A percentile compares a stretch with the other conserved stretches of the same genome.
These are phyloP conservation scores for Bacterosira constricta DNA, from an alignment of 108 stramenopile genomes.

Conservation along the genomic window DNA sequence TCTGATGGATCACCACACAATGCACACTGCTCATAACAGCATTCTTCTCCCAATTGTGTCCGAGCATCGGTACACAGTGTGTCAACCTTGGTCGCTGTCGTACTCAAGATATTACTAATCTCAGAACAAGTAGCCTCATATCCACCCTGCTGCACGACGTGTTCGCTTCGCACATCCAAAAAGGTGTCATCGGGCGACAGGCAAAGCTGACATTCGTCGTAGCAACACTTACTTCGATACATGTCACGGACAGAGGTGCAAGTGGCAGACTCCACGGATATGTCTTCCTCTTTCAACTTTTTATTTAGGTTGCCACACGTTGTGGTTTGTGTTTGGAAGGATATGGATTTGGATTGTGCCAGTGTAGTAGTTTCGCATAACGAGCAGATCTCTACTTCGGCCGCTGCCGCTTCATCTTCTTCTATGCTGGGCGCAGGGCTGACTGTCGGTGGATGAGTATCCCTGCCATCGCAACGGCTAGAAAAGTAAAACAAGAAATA, in stretches of 20 bases:
- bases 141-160: slow-evolving; percentile 19
- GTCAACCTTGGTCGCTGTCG: not conserved
- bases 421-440: slow-evolving; percentile 11
- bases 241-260: slow-evolving; percentile 11
- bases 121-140: slow-evolving; percentile 32
- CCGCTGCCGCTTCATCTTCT: not conserved
- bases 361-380: slow-evolving; percentile 3
- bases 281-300: not conserved
- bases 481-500: not conserved
- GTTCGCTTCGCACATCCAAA: slow-evolving; percentile 13
- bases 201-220: slow-evolving; percentile 25
- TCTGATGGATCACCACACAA: slow-evolving; percentile 7
- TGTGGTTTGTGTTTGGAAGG: slow-evolving; percentile 11
- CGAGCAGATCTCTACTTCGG: slow-evolving; percentile 5
- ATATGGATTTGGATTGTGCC: not conserved
- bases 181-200: not conserved
- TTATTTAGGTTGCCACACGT: slow-evolving; percentile 19
- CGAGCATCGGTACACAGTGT: slow-evolving; percentile 27
- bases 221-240: slow-evolving; percentile 18
- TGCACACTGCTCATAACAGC: slow-evolving; percentile 35
- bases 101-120: slow-evolving; percentile 21
- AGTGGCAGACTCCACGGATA: slow-evolving; percentile 2
- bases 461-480: slow-evolving; percentile 28
- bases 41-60: slow-evolving; percentile 13
- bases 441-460: slow-evolving; percentile 24